Evolutionary conservation across 2,329 filamentous ascomycete genomes (phyloP), one percentile per base, ranked within the genome.

Genomic region (Xylariaceae sp.): DNA sequence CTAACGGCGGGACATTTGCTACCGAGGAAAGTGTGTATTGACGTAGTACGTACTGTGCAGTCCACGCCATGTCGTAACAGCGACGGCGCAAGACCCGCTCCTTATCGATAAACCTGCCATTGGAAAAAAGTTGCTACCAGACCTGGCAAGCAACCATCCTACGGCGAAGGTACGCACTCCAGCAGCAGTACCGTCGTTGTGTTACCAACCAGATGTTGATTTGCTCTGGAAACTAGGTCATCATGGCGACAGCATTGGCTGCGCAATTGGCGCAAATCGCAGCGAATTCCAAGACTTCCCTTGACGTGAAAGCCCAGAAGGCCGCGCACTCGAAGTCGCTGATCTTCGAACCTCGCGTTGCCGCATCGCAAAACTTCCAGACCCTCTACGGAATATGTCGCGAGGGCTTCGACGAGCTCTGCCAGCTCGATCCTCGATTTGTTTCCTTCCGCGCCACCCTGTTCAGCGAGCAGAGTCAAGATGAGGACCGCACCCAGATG

Each of bases 241-340:
- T 62, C 9, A 96, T 95, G 91, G 82, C 88, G 69, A 90, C 92
- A 62, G 88, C 90, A 72, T 88, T 99, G 68, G 89, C 93, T 76
- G 87, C 90, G 78, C 95, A 99, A 83, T 81, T 99, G 79, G 90
- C 92, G 80, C 87, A 90, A 73, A 92, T 99, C 72, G 90, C 92
- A 68, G 87, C 89, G 66, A 90, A 89, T 71, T 96, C 91, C 69
- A 96, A 92, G 68, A 88, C 92, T 72, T 88, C 93, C 67, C 84
- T 97, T 70, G 90, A 97, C 73, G 82, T 96, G 68, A 96, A 95
- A 77, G 90, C 92, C 69, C 92, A 97, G 77, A 93, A 92, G 75
- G 85, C 89, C 62, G 86, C 90, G 64, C 94, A 99, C 77, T 90
- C 90, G 65, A 93, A 97, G 75, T 99, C 94, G 56, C 79, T 99